A percentile compares a stretch with the other conserved stretches of the same genome.
Evolutionary conservation across 768 basidiomycete species (phyloP).

Genomic region (Amanita phalloides): DNA sequence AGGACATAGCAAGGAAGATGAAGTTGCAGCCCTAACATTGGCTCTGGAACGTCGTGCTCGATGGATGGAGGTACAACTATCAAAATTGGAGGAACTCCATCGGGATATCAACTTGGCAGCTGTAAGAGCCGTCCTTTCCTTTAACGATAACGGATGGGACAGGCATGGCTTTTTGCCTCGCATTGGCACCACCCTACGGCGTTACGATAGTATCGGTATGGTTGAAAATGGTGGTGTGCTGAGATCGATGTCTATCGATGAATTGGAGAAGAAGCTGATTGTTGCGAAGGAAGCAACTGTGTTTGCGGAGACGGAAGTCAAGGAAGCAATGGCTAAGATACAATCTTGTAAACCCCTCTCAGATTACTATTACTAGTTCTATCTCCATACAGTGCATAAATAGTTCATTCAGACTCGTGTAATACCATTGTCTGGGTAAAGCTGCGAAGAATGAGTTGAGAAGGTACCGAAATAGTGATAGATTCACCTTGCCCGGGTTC

Average conservation of each 20-base stretch:
- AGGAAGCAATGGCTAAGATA: conserved; percentile 64
- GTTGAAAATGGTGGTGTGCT: conserved; percentile 35
- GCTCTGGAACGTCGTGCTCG: conserved; percentile 83
- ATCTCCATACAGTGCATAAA: background rate
- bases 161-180: conserved; percentile 56
- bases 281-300: conserved; percentile 63
- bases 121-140: conserved; percentile 68
- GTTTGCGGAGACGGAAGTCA: conserved; percentile 65
- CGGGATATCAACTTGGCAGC: conserved; percentile 87
- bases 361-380: conserved; percentile 1
- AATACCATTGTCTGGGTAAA: conserved; percentile 20
- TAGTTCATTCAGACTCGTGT: background rate
- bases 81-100: conserved; percentile 81
- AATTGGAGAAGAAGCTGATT: conserved; percentile 63
- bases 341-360: conserved; percentile 28
- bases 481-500: conserved; percentile 70
- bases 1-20: conserved; percentile 59
- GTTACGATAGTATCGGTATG: conserved; percentile 59
- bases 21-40: conserved; percentile 73
- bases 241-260: conserved; percentile 52
- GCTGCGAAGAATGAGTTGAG: conserved; percentile 10
- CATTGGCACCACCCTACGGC: conserved; percentile 52
- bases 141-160: conserved; percentile 86
- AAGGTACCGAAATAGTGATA: conserved; percentile 3
- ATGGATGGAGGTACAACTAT: conserved; percentile 89